Evolutionary conservation across 179 eudicot genomes (phyloP), one percentile per base, ranked within the genome.

Genomic region (Monotropa hypopitys): DNA sequence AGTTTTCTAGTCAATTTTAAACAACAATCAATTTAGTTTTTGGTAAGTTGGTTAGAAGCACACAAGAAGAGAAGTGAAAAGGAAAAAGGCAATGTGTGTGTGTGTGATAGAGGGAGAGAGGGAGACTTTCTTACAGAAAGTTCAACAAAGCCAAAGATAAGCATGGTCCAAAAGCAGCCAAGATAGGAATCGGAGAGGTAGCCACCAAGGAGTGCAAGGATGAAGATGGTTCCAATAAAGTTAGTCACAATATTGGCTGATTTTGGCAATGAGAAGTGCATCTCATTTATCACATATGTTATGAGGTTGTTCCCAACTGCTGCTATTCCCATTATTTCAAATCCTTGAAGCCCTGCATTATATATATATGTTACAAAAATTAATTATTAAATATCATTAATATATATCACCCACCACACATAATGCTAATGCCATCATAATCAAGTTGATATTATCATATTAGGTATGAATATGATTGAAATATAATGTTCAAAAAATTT

Each of bases 81-180:
- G 38, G 35, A 30, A 61, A 28, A 66, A 18, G 76, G 38, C 20
- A 28, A 66, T 66, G 21, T 66, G 23, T 15, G 49, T 51, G 16
- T 21, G 4, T 69, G 33, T 0, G 16, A 43, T 5, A 1, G 47
- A 45, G 13, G 61, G 20, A 70, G 35, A 57, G 47, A 65, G 38
- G 13, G 59, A 16, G 50, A 3, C 28, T 4, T 47, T 5, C 94
- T 62, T 89, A 92, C 97, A 35, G 91, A 91, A 72, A 92, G 92
- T 54, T 92, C 96, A 3, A 92, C 73, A 81, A 93, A 93, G 81
- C 95, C 97, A 67, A 93, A 93, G 84, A 93, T 83, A 84, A 93
- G 97, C 88, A 91, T 88, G 85, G 98, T 90, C 98, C 98, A 92
- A 80, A 91, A 93, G 89, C 90, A 84, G n/a, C 95, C 97, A 74